Base-by-base conservation (phyloP, 768 basidiomycete genomes). In the Roridomyces roridus region DNA sequence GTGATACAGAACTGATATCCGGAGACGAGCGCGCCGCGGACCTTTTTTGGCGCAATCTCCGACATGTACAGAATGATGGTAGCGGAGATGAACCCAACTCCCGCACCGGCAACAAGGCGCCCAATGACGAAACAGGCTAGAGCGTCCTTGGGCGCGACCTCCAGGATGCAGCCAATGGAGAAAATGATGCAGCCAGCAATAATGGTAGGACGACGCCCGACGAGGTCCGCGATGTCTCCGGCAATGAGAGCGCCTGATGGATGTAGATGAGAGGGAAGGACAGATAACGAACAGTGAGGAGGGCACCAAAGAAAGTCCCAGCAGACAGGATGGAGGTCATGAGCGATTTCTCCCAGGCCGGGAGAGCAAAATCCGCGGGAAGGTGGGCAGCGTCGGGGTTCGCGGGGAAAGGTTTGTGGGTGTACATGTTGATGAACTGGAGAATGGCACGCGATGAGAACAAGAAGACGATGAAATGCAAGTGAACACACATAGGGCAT, bases 261-360 rank as follows among this genome's bases (percentile, higher is more conserved):
- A 26, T 25, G 12, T 7, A 25, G 10, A 26, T 25, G 10, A 34
- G 55, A 17, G 28, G n/a, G 5, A 45, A 61, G 54, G 10, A 9
- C 5, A 21, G 31, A 26, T 39, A 51, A 86, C 49, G 69, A 62
- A 34, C 78, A 46, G 69, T 75, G 31, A 77, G 58, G 35, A 92
- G 77, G 18, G 85, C 85, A 68, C 88, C 92, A 60, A 91, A 85
- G 80, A 94, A 92, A 25, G 92, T 94, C 59, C 93, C 93, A n/a
- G 88, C 91, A 8, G 91, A 93, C 31, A 93, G 84, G 66, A 92
- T 89, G 46, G 85, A 86, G 43, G 79, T 75, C 26, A 80, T 70
- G 39, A 81, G 68, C 23, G 78, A 80, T 44, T 80, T 76, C n/a
- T 69, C 70, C 68, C 77, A 88, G 29, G 80, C 67, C 28, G 82